These are phyloP conservation scores for Rhipidocladum racemiflorum DNA, from an alignment of 176 grass and related monocot species.

Conservation along the genomic window DNA sequence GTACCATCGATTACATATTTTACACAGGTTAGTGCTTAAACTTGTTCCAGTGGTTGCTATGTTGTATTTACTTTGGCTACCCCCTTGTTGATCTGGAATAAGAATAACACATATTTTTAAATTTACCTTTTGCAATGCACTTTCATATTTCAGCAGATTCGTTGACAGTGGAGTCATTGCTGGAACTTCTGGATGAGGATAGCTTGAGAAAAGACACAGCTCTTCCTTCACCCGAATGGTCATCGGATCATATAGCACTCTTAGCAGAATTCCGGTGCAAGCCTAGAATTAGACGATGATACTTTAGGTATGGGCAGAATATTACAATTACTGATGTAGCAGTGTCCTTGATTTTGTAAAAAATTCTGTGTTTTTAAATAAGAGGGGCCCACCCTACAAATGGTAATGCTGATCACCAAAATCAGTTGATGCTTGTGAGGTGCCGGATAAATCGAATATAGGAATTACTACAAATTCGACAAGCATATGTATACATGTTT, in stretches of 20 bases:
- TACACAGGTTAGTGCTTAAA: conserved; percentile 57
- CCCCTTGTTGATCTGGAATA: conserved; percentile 14
- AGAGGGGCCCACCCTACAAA: neutral
- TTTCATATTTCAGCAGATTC: conserved; percentile 69
- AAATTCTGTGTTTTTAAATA: neutral
- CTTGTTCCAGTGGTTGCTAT: neutral
- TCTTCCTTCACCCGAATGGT: conserved; percentile 89
- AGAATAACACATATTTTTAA: neutral
- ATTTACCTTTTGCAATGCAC: neutral
- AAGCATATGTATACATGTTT: neutral
- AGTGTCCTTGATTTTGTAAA: neutral
- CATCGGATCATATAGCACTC: conserved; percentile 86
- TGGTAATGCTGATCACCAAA: neutral
- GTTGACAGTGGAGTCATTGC: conserved; percentile 71
- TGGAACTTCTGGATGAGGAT: conserved; percentile 93
- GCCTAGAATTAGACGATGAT: conserved; percentile 63
- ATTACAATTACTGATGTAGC: neutral
- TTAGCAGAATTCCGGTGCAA: conserved; percentile 85
- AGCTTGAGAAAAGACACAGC: conserved; percentile 84
- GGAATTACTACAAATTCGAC: neutral
- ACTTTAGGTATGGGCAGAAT: conserved; percentile 41
- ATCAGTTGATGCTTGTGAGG: neutral
- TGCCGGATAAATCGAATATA: neutral
- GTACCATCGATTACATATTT: conserved; percentile 87
- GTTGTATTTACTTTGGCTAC: neutral